Evolutionary conservation across 2,329 filamentous ascomycete genomes (phyloP).

Genomic region (Diaporthe eres): DNA sequence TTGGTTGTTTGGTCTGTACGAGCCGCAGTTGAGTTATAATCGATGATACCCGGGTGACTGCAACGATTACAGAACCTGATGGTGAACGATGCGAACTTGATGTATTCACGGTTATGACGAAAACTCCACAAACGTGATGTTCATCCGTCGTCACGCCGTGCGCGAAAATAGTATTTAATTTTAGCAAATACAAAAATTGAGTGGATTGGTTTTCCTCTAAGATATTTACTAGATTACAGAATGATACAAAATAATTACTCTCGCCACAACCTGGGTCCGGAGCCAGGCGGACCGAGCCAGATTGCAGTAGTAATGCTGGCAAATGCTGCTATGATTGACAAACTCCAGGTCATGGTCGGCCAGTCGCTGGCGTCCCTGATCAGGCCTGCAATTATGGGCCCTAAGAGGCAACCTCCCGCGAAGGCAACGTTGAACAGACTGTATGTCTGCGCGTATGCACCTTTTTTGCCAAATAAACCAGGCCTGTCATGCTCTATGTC

Average conservation of each 20-base stretch:
- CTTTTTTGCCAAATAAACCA: slow-evolving; percentile 14
- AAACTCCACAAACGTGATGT: no score
- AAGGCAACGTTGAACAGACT: slow-evolving; percentile 13
- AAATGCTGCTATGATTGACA: slow-evolving; percentile 17
- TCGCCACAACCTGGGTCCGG: background rate
- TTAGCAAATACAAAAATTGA: no score
- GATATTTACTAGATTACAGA: no score
- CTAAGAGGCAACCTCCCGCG: slow-evolving; percentile 1
- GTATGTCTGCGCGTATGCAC: slow-evolving; percentile 20
- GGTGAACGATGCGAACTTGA: no score
- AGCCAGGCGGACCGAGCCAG: slow-evolving; percentile 12
- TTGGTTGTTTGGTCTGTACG: background rate
- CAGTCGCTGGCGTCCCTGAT: slow-evolving; percentile 19
- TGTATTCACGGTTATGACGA: no score
- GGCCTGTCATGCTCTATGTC: slow-evolving; percentile 15
- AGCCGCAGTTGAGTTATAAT: background rate
- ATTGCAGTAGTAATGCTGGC: slow-evolving; percentile 1
- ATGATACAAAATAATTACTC: background rate
- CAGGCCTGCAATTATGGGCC: slow-evolving; percentile 1
- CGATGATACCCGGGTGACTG: background rate
- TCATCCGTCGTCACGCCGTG: no score
- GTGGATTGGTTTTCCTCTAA: no score
- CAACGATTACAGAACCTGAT: no score
- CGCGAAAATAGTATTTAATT: no score
- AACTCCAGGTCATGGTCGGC: slow-evolving; percentile 21